A percentile compares a stretch with the other conserved stretches of the same genome.
These are phyloP conservation scores for Phytophthora palmivora DNA, from an alignment of 352 stramenopile species.

Conservation along the genomic window DNA sequence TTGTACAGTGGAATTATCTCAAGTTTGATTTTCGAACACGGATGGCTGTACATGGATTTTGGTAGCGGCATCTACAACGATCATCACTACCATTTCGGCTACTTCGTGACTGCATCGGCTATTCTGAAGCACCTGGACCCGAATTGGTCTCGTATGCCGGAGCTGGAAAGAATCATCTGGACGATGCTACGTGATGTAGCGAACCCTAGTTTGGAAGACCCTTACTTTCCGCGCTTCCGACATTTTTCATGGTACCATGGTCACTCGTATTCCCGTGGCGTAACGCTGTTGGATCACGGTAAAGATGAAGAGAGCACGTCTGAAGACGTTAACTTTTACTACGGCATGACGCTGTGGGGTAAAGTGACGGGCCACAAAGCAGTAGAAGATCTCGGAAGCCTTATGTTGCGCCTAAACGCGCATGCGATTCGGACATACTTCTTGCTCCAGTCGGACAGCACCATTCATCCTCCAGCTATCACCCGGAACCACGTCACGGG, in stretches of 20 bases:
- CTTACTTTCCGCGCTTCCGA: conserved; percentile 72
- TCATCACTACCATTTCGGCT: conserved; percentile 85
- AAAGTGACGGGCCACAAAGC: conserved; percentile 57
- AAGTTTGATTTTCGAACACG: conserved; percentile 48
- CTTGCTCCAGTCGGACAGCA: conserved; percentile 66
- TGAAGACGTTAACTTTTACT: conserved; percentile 84
- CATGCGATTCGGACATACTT: conserved; percentile 74
- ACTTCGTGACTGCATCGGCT: conserved; percentile 69
- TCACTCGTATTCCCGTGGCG: conserved; percentile 77
- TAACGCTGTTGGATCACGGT: conserved; percentile 58
- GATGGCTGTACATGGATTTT: conserved; percentile 65
- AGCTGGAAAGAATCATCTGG: conserved; percentile 60
- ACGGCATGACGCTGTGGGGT: conserved; percentile 80
- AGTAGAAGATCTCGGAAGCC: conserved; percentile 67
- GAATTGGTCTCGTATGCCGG: conserved; percentile 53
- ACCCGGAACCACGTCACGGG: conserved; percentile 74
- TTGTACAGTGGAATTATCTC: conserved; percentile 69
- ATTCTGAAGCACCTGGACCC: conserved; percentile 72
- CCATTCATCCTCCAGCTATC: conserved; percentile 66
- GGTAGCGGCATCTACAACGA: conserved; percentile 87
- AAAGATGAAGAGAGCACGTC: conserved; percentile 82
- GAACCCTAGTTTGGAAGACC: conserved; percentile 59
- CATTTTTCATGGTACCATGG: conserved; percentile 81
- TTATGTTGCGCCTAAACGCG: conserved; percentile 77
- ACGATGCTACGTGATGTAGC: conserved; percentile 76